Percentiles rank a stretch among this genome's conserved stretches.
These are phyloP conservation scores for Euphrasia arctica DNA, from an alignment of 305 asterid species.

Conservation along the genomic window DNA sequence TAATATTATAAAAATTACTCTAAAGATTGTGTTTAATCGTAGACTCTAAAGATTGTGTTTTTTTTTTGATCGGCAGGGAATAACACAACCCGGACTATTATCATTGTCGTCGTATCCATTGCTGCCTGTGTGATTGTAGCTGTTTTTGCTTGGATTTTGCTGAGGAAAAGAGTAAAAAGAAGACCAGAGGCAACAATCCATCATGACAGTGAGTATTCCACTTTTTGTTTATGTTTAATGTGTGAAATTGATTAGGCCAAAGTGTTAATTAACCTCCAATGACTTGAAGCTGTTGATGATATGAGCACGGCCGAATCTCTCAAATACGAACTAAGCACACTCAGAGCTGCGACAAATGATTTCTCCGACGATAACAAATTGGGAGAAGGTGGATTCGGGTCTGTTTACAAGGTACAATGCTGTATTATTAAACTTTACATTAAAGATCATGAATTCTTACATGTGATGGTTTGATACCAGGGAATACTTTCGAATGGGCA, in stretches of 20 bases:
- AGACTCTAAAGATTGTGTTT: not conserved
- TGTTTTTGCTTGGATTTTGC: not conserved
- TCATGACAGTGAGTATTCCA: conserved; percentile 2
- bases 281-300: too few relatives aligned
- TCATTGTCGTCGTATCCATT: conserved; percentile 19
- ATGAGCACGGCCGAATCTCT: too few relatives aligned
- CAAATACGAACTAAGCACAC: too few relatives aligned
- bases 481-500: conserved; percentile 34
- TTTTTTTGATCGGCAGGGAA: conserved; percentile 17
- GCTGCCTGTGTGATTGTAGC: conserved; percentile 15
- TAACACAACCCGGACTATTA: not conserved
- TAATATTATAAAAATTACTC: not conserved
- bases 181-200: not conserved
- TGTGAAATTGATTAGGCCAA: not conserved
- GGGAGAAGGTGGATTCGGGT: too few relatives aligned
- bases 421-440: too few relatives aligned
- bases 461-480: conserved; percentile 17
- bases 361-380: too few relatives aligned
- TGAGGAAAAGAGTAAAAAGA: conserved; percentile 16
- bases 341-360: too few relatives aligned
- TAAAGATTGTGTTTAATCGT: not conserved
- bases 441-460: too few relatives aligned
- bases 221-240: not conserved
- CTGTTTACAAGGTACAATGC: too few relatives aligned
- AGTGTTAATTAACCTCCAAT: too few relatives aligned